Base-by-base conservation (phyloP, 1,284 basidiomycete species). In the Schizopora paradoxa region DNA sequence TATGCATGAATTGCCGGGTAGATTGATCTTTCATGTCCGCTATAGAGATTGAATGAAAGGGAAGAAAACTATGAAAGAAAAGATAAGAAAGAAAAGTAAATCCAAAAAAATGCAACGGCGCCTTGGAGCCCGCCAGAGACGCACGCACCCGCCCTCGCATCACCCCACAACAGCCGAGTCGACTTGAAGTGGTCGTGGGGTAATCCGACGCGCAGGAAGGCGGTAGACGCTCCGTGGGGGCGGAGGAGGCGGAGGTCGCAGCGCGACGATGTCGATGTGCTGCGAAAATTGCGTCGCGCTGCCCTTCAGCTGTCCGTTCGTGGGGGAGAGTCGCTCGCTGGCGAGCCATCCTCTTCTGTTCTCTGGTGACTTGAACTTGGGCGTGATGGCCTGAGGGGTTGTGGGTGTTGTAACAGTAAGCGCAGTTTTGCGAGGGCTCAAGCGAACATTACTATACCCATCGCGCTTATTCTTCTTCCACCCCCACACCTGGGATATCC, bases 401-500 rank as follows among this genome's bases (percentile, higher is more conserved):
- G 22, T 14, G 6, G 14, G 31, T 16, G 45, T 47, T 40, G 38
- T 33, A 41, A 47, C 38, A 40, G 45, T 47, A 47, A 47, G 45
- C 45, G 45, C 31, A 33, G 41, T 35, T 32, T 33, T 32, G 21
- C 19, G 36, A 41, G 31, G 25, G 39, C 14, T 34, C 33, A 44
- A 31, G 48, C 45, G 49, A 47, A 47, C 49, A 51, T 48, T 40
- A 48, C 49, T 49, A 33, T 51, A 51, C 50, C 50, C 50, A 28
- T 51, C 50, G 26, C 43, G 36, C 27, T 34, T 48, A 13, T 67
- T 60, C 57, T 72, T 71, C 41, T 72, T 70, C 91, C 92, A 95
- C 42, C 78, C 83, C 82, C 91, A 94, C 22, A 98, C 83, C 58
- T 87, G 77, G 41, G 85, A 78, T 39, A 99, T 86, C 90, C 94